phyloP scores from a whole-genome alignment of 2,329 filamentous ascomycete genomes.

The Sclerotinia spermophila region DNA sequence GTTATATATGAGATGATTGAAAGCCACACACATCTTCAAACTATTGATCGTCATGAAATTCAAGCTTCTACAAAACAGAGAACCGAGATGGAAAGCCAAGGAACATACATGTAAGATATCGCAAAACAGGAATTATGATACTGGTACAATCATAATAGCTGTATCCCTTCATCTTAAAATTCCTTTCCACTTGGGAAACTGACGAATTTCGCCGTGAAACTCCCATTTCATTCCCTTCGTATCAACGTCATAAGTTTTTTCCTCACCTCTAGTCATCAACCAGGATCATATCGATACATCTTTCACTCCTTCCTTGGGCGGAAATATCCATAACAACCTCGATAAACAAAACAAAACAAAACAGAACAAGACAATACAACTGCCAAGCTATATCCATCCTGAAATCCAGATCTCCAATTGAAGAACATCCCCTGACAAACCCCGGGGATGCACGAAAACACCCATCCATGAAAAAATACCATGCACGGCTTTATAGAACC shows the following conservation, averaged over 20 bases:
- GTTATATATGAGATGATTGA: background rate
- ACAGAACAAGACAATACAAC: too few species aligned
- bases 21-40: background rate
- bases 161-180: background rate
- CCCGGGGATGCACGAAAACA: background rate
- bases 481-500: too few species aligned
- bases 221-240: too few species aligned
- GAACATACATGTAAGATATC: background rate
- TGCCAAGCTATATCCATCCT: background rate
- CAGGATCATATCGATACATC: background rate
- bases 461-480: background rate
- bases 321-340: background rate
- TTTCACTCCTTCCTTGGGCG: accelerated
- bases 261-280: background rate
- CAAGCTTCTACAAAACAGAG: background rate
- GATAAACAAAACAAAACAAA: background rate
- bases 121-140: background rate
- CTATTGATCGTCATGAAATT: background rate
- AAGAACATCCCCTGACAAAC: too few species aligned
- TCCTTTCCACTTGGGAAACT: background rate
- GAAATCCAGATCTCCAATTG: background rate
- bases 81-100: background rate
- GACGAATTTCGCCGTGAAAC: background rate
- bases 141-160: too few species aligned
- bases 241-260: background rate